A percentile compares a stretch with the other conserved stretches of the same genome.
phyloP scores from a whole-genome alignment of 148 eudicot genomes.

The Persicaria maculosa region DNA sequence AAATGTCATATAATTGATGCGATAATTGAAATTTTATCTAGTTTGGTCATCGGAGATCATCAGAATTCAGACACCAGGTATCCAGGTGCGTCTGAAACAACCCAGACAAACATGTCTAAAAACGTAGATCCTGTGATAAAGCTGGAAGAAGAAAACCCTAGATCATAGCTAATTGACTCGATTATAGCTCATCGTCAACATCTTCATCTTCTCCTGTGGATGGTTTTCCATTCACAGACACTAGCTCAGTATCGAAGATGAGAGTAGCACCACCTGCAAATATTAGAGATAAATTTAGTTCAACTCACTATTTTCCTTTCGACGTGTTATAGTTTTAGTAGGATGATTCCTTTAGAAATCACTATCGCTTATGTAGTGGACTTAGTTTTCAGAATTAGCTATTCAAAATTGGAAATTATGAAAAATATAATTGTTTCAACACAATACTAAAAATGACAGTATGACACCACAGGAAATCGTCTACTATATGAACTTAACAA shows the following conservation, averaged over 20 bases:
- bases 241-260: slow-evolving; percentile 80
- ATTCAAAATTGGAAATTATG: too few species aligned
- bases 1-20: too few species aligned
- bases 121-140: slow-evolving; percentile 1
- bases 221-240: slow-evolving; percentile 60
- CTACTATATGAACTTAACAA: too few species aligned
- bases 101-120: background rate
- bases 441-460: too few species aligned
- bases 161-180: background rate
- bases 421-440: too few species aligned
- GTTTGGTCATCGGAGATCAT: background rate
- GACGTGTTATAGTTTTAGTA: background rate
- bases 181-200: slow-evolving; percentile 19
- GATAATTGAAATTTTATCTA: background rate
- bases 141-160: background rate
- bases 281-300: slow-evolving; percentile 1
- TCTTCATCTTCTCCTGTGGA: slow-evolving; percentile 21
- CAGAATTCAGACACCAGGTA: background rate
- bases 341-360: too few species aligned
- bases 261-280: slow-evolving; percentile 86
- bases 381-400: too few species aligned
- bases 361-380: too few species aligned
- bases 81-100: background rate
- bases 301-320: background rate
- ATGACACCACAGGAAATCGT: too few species aligned